Base-by-base conservation (phyloP, 1,284 basidiomycete species). In the Irpex rosettiformis region DNA sequence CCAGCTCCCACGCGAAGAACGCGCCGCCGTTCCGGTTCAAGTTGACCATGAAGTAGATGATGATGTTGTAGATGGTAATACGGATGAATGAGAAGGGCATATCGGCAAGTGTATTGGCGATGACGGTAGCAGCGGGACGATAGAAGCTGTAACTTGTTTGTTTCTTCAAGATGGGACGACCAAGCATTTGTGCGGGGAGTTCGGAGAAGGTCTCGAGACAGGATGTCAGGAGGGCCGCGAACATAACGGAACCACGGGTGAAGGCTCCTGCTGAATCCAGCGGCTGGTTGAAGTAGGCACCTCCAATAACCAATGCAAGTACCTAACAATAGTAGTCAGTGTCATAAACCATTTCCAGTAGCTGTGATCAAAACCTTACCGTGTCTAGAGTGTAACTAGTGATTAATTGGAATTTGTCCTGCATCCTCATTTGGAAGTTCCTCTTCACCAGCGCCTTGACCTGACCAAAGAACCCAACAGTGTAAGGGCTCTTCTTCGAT, bases 171-270 rank as follows among this genome's bases (percentile, higher is more conserved):
- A 89, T 89, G 0, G 90, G 88, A 6, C 93, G 85, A 49, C 91
- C 91, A 61, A 86, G 63, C 87, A 93, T 89, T 75, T 85, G 83
- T 28, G 75, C 72, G 1, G 88, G 86, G 77, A 89, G 80, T 78
- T 75, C 89, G 58, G 85, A 83, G 71, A 94, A 94, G 1, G 90
- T 89, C 68, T 88, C 88, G 58, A 94, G 76, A 66, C 84, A 84
- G 57, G 85, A 88, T 27, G 89, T 88, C 28, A 95, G 73, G 60
- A 94, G 75, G 53, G 86, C 86, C 54, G 77, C 70, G 72, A 95
- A 95, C 57, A 96, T 85, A 47, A 93, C 85, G 73, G 91, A 85
- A 28, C 93, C 94, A 62, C 93, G 84, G 21, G 93, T 94, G 75
- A 96, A 96, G 0, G 89, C 91, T 40, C 93, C 93, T 37, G 82